Base-by-base conservation (phyloP, 768 basidiomycete species). In the Kwoniella pini region DNA sequence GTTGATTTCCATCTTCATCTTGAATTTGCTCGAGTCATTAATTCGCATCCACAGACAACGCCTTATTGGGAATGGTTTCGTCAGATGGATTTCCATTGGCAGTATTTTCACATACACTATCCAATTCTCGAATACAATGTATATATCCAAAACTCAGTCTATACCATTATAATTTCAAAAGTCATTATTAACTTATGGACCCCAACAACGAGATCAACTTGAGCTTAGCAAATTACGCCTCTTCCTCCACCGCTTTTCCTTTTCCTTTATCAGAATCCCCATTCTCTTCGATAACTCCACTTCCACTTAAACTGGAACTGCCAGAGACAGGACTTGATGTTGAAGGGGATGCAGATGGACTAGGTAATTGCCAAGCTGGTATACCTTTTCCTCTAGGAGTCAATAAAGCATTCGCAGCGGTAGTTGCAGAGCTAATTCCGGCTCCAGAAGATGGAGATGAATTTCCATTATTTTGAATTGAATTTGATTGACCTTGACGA, bases 351-450 rank as follows among this genome's bases (percentile, higher is more conserved):
- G 54, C 9, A 19, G 10, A n/a, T 2, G 54, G n/a, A 19, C 62
- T 46, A 22, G 70, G 71, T 56, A 96, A 81, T 74, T 97, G 94
- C 94, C 94, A 97, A 6, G 90, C 83, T 2, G 94, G 94, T 71
- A 97, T 92, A 19, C 75, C 75, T 30, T 67, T 72, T 24, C 64
- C 22, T 59, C 54, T 61, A 53, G 64, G n/a, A 65, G 71, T 36
- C 60, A 76, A 63, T 38, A 76, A 58, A 6, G 71, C 75, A 59
- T 75, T 74, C 6, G 74, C 74, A 15, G 74, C 76, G 17, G 65
- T 56, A n/a, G 55, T 61, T 12, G 71, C 72, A 19, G 63, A 51
- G 21, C 62, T 60, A 42, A 68, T 43, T 33, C 49, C 56, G 15
- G 50, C 10, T 22, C 30, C 28, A 13, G 63, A 28, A 19, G 63